Percentiles rank a stretch among this genome's conserved stretches.
These are phyloP conservation scores for Pleomassaria siparia DNA, from an alignment of 2,329 filamentous ascomycete genomes.

Conservation along the genomic window DNA sequence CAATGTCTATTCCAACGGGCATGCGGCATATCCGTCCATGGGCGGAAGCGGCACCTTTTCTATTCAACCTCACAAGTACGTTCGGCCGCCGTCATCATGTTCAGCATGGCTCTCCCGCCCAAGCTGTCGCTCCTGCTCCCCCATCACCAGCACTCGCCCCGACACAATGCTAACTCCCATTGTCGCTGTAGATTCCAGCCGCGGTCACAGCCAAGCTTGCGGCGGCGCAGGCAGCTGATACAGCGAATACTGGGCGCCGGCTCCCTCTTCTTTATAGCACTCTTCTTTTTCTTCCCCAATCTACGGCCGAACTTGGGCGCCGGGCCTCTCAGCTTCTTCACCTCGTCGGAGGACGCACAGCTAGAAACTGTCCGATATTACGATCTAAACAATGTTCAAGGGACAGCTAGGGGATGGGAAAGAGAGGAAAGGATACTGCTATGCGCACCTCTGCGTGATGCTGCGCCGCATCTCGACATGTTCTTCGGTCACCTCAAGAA, in stretches of 20 bases:
- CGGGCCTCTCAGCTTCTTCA: constrained; percentile 69
- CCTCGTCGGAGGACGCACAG: constrained; percentile 68
- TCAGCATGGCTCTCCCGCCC: constrained; percentile 19
- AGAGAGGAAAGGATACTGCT: constrained; percentile 92
- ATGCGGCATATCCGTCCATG: constrained; percentile 65
- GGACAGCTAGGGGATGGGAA: constrained; percentile 92
- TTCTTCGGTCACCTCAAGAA: constrained; percentile 98
- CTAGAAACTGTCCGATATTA: constrained; percentile 97
- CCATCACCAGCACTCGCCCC: constrained; percentile 14
- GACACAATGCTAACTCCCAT: constrained; percentile 33
- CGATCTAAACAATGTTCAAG: constrained; percentile 87
- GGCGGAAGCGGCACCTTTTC: constrained; percentile 72
- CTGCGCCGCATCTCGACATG: constrained; percentile 89
- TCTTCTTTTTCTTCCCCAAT: constrained; percentile 76
- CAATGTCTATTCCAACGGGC: constrained; percentile 83
- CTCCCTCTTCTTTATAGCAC: constrained; percentile 58
- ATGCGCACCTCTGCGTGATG: constrained; percentile 91
- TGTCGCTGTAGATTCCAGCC: constrained; percentile 72
- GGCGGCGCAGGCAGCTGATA: constrained; percentile 73
- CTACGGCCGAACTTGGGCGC: constrained; percentile 64
- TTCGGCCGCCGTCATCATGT: constrained; percentile 29
- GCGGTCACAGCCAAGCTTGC: constrained; percentile 70
- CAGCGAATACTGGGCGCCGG: constrained; percentile 64
- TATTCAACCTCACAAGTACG: constrained; percentile 85
- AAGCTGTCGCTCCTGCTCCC: constrained; percentile 21